Evolutionary conservation across 306 rosid genomes (phyloP), one percentile per base, ranked within the genome.

Genomic region (Corylus americana): DNA sequence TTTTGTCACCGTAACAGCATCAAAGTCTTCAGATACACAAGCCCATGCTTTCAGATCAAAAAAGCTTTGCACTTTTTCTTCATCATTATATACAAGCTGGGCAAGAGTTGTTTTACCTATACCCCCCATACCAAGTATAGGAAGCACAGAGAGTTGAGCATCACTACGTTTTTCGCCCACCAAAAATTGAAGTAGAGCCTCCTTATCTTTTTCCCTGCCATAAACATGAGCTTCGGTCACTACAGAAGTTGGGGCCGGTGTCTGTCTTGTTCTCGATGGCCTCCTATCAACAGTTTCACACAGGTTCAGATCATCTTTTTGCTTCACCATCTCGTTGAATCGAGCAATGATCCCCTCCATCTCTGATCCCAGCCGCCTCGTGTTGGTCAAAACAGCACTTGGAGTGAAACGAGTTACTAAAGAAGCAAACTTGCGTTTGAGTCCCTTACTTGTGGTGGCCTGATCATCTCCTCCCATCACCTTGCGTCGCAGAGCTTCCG

Each of bases 121-220:
- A 3, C 71, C 71, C 14, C 48, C 47, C 5, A 79, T 71, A 9
- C 82, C 82, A 3, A 72, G 5, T 31, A 79, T 72, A 1, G 82
- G 25, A 9, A 48, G 18, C 12, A 72, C n/a, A 6, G 27, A 35
- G 1, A 62, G 5, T 17, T 35, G 39, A 2, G 64, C 35, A 39
- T 1, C 39, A 16, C 68, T 12, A 22, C n/a, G 10, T 11, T 74
- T 83, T 6, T n/a, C 17, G 0, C 22, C 55, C 8, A 68, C 42
- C 18, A 85, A 27, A 16, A 77, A 14, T 1, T 76, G 29, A 3
- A 70, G 1, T 0, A 81, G 39, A 31, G 39, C n/a, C 1, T 10
- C 0, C 17, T 4, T 69, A 0, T 84, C 85, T 2, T 8, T 57
- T 3, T 77, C 83, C 45, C 85, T 77, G 44, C 83, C 85, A 70